Conservation (phyloP, 2,329 filamentous ascomycete genomes). For the Colletotrichum musae region DNA sequence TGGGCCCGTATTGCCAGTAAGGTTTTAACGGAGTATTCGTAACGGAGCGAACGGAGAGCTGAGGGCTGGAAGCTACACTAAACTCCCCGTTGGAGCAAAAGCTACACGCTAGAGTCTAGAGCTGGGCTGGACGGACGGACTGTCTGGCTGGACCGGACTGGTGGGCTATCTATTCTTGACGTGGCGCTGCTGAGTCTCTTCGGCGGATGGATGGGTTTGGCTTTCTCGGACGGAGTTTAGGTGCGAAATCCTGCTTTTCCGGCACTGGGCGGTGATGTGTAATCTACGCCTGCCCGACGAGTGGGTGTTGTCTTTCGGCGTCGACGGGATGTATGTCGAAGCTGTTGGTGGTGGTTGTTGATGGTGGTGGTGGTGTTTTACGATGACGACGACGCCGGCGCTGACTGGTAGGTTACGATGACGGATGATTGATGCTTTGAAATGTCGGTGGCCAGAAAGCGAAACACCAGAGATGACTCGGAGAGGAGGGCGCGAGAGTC, state of each 20-base stretch:
- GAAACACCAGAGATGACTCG: conserved; percentile 37
- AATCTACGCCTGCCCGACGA: background rate
- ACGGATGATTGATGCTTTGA: conserved; percentile 18
- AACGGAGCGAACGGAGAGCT: background rate
- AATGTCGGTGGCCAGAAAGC: background rate
- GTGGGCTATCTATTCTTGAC: conserved; percentile 30
- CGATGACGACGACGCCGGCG: conserved; percentile 16
- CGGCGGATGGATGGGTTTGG: no score
- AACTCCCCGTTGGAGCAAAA: no score
- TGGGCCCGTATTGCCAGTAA: background rate
- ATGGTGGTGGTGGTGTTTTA: conserved; percentile 5
- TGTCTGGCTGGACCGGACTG: conserved; percentile 12
- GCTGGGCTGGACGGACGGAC: background rate
- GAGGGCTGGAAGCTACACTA: no score
- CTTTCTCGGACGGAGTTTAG: background rate
- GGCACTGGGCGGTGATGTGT: conserved; percentile 19
- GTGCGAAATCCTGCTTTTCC: conserved; percentile 31
- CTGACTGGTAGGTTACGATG: conserved; percentile 13
- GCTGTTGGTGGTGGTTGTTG: background rate
- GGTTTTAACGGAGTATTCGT: background rate
- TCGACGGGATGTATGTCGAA: background rate
- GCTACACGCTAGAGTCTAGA: background rate
- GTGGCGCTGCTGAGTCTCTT: conserved; percentile 31
- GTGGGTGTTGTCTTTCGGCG: conserved; percentile 14
- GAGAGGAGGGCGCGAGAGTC: conserved; percentile 28